A percentile compares a stretch with the other conserved stretches of the same genome.
These are phyloP conservation scores for Salvia splendens DNA, from an alignment of 257 asterid species.

Conservation along the genomic window DNA sequence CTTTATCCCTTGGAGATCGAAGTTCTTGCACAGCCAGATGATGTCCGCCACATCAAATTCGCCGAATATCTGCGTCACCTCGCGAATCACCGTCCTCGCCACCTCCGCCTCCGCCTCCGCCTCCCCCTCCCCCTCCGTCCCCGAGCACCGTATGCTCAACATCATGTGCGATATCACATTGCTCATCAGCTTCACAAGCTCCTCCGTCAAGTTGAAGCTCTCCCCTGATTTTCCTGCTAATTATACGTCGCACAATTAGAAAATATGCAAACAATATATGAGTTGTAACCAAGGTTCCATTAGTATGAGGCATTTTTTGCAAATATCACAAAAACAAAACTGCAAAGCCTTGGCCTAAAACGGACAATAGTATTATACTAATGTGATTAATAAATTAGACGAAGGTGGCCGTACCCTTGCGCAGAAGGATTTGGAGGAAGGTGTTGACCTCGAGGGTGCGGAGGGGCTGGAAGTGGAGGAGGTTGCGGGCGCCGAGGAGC, in stretches of 20 bases:
- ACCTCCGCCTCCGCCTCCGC: constrained; percentile 46
- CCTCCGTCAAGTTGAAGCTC: constrained; percentile 44
- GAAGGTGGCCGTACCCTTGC: constrained; percentile 26
- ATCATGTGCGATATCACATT: constrained; percentile 57
- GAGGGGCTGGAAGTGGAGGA: constrained; percentile 48
- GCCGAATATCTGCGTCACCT: constrained; percentile 64
- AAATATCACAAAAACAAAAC: no score
- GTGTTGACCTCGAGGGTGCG: constrained; percentile 39
- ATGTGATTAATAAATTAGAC: no score
- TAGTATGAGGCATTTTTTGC: no score
- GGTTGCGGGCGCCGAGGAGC: constrained; percentile 48
- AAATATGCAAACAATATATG: no score
- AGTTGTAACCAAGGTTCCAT: no score
- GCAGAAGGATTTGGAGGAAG: constrained; percentile 29
- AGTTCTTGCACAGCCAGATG: constrained; percentile 47
- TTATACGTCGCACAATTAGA: no score
- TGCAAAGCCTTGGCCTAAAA: no score
- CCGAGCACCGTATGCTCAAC: constrained; percentile 53
- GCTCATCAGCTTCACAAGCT: constrained; percentile 49
- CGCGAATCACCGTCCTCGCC: constrained; percentile 50
- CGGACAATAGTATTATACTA: no score
- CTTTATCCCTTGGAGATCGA: constrained; percentile 62
- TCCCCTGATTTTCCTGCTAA: constrained; percentile 14
- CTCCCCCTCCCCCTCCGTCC: constrained; percentile 44
- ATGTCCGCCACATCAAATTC: constrained; percentile 53